phyloP scores from a whole-genome alignment of 352 stramenopile genomes.

The Globisporangium apiculatum region DNA sequence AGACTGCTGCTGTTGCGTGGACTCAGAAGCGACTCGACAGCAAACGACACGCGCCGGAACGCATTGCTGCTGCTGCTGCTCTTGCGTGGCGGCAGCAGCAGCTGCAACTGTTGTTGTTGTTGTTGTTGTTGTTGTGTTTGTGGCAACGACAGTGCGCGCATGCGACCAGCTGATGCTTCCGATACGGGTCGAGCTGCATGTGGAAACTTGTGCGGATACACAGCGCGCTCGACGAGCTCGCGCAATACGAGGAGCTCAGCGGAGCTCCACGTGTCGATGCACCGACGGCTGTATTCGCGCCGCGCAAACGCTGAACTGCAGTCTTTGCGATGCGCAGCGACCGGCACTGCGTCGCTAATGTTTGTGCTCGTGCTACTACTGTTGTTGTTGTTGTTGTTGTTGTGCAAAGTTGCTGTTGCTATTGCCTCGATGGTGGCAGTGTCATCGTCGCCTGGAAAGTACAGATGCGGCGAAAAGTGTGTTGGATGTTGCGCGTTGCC shows the following conservation, averaged over 20 bases:
- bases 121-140: not conserved
- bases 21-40: slow-evolving; percentile 12
- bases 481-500: not conserved
- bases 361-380: not conserved
- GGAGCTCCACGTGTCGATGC: slow-evolving; percentile 44
- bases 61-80: slow-evolving; percentile 13
- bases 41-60: slow-evolving; percentile 11
- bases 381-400: not conserved
- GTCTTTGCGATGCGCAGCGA: slow-evolving; percentile 4
- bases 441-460: slow-evolving; percentile 6
- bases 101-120: not conserved
- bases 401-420: not conserved
- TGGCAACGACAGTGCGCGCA: slow-evolving; percentile 8
- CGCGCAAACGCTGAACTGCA: slow-evolving; percentile 9
- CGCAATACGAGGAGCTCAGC: slow-evolving; percentile 56
- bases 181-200: not conserved
- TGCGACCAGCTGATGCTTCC: no score
- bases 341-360: not conserved
- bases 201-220: slow-evolving; percentile 21
- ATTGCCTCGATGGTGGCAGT: not conserved
- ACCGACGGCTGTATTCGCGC: slow-evolving; percentile 18
- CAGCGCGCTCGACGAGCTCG: slow-evolving; percentile 35
- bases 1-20: not conserved
- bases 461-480: slow-evolving; percentile 13
- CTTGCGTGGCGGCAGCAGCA: slow-evolving; percentile 3